These are phyloP conservation scores for Oxyria digyna DNA, from an alignment of 148 eudicot genomes.

Conservation along the genomic window DNA sequence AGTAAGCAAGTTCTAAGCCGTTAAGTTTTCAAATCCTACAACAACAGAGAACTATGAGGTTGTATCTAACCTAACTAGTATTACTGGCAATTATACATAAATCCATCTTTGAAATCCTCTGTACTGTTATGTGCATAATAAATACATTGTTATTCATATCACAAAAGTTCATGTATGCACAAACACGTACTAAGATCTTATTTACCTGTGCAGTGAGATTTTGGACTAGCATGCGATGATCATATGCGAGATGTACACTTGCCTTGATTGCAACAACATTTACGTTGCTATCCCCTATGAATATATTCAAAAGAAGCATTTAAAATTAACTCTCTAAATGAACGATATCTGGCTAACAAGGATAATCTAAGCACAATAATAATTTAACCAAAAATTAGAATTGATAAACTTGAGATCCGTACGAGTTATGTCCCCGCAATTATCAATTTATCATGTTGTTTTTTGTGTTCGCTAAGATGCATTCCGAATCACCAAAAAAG, in stretches of 20 bases:
- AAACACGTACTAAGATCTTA: not conserved
- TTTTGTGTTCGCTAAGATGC: not conserved
- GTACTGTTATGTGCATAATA: not conserved
- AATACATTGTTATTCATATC: not conserved
- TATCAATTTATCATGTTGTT: not conserved
- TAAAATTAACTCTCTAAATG: not conserved
- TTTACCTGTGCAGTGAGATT: slow-evolving; percentile 82
- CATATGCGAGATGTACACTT: slow-evolving; percentile 66
- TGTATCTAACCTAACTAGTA: not conserved
- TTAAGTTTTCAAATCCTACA: not conserved
- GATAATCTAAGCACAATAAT: not conserved
- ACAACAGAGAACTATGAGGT: not conserved
- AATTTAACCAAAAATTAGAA: not conserved
- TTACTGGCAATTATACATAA: not conserved
- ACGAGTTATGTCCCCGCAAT: not conserved
- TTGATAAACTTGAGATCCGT: not conserved
- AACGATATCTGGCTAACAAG: not conserved
- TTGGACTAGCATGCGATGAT: slow-evolving; percentile 65
- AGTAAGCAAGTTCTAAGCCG: not conserved
- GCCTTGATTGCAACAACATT: slow-evolving; percentile 75
- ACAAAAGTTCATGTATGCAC: not conserved
- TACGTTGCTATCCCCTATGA: slow-evolving; percentile 52
- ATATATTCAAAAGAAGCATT: slow-evolving; percentile 8
- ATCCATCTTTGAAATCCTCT: not conserved
- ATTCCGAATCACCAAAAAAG: not conserved